Evolutionary conservation across 2,329 filamentous ascomycete species (phyloP), one percentile per base, ranked within the genome.

Genomic region (Fonsecaea pedrosoi): DNA sequence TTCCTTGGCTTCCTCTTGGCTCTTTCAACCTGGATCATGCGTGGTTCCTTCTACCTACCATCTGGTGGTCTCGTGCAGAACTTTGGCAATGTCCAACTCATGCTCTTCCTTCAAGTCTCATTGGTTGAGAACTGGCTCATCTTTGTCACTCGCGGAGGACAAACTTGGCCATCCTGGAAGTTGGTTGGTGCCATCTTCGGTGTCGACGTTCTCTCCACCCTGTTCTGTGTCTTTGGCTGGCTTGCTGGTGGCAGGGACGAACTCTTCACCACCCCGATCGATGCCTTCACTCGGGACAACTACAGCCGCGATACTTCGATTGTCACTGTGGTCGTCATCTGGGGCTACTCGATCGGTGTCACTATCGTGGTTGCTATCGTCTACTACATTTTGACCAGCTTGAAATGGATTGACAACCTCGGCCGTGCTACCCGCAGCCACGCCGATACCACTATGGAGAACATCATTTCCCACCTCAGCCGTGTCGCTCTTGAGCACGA

Each of bases 81-180:
- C 82, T 92, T 86, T 75, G 90, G 90, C 77, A 88, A 87, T 74
- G 85, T 91, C 70, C 89, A 92, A 81, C 89, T 90, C 75, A 89
- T 92, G 67, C 84, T 96, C 78, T 96, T 96, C 89, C 88, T 96
- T 50, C 89, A 96, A 84, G 89, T 96, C 81, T 93, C 92, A 21
- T 87, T 96, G 68, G 94, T 92, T 74, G 92, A 96, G 87, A 96
- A 96, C 85, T 96, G 92, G 92, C 87, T 96, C 66, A 96, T 96
- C 83, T 96, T 96, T 86, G 94, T 96, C 82, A 96, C 92, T 75
- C 92, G 92, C 87, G 92, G 90, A 76, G 88, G 86, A 73, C 84
- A 88, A 79, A 92, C 90, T 34, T 89, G 86, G 83, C 90, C 90
- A 67, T 91, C 89, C 1, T 91, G 88, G 87, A 89, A 92, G 80